A percentile compares a stretch with the other conserved stretches of the same genome.
Conservation (phyloP, 345 rosid species). For the Aegle marmelos region DNA sequence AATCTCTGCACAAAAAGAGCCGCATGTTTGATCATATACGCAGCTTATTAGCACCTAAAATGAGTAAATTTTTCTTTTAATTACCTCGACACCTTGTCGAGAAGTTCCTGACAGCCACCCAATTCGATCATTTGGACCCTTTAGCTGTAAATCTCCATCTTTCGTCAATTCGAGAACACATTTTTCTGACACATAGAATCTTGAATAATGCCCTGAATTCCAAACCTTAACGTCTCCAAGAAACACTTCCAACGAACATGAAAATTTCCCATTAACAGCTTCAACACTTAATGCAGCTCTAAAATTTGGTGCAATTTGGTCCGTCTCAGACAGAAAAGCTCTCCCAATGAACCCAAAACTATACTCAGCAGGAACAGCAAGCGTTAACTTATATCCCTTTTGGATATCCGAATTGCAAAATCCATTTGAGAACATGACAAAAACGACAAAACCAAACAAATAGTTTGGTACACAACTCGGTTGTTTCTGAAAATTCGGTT, state of each 20-base stretch:
- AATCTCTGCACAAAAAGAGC: slow-evolving; percentile 57
- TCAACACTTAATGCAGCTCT: slow-evolving; percentile 65
- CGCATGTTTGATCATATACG: background rate
- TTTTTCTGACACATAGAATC: slow-evolving; percentile 41
- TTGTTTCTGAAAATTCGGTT: background rate
- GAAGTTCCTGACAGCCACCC: slow-evolving; percentile 88
- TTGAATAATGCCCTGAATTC: slow-evolving; percentile 83
- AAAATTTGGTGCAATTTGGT: slow-evolving; percentile 42
- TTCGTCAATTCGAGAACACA: slow-evolving; percentile 62
- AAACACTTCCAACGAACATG: slow-evolving; percentile 70
- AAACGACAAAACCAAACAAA: slow-evolving; percentile 22
- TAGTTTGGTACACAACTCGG: background rate
- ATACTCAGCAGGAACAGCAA: slow-evolving; percentile 54
- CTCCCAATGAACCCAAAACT: slow-evolving; percentile 51
- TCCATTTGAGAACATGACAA: slow-evolving; percentile 23
- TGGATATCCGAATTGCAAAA: slow-evolving; percentile 48
- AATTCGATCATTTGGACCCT: slow-evolving; percentile 42
- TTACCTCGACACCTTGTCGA: slow-evolving; percentile 90
- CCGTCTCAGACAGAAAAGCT: slow-evolving; percentile 60
- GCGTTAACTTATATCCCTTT: slow-evolving; percentile 44
- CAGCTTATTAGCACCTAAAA: background rate
- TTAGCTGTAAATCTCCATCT: slow-evolving; percentile 72
- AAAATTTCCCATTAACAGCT: slow-evolving; percentile 45
- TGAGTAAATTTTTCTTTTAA: background rate
- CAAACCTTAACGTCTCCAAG: slow-evolving; percentile 83